Conservation (phyloP, 345 rosid species). For the Mangifera indica region DNA sequence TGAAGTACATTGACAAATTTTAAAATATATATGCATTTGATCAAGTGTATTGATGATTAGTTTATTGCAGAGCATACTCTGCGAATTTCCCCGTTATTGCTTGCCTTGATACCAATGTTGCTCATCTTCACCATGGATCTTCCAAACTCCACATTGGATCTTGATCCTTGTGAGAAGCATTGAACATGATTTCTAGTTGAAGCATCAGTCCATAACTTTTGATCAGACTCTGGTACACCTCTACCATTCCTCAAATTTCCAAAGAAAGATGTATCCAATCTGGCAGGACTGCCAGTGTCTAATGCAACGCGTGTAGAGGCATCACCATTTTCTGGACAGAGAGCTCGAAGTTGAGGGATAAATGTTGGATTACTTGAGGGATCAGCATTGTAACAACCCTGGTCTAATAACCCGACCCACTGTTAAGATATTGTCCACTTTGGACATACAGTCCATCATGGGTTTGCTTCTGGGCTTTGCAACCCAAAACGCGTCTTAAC, state of each 20-base stretch:
- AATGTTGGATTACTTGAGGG: slow-evolving; percentile 39
- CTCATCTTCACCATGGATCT: slow-evolving; percentile 72
- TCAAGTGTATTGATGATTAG: neutral
- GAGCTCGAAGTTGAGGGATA: slow-evolving; percentile 35
- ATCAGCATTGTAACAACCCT: too few relatives aligned
- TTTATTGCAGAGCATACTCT: slow-evolving; percentile 50
- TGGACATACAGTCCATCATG: too few relatives aligned
- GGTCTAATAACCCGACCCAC: too few relatives aligned
- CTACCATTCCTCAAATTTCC: slow-evolving; percentile 41
- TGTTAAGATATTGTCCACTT: too few relatives aligned
- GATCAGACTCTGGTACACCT: slow-evolving; percentile 49
- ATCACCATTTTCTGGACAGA: slow-evolving; percentile 45
- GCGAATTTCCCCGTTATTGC: slow-evolving; percentile 50
- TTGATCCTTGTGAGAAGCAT: slow-evolving; percentile 29
- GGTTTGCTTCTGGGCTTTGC: too few relatives aligned
- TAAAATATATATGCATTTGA: too few relatives aligned
- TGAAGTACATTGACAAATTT: too few relatives aligned
- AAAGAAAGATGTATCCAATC: slow-evolving; percentile 47
- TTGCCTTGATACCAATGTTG: slow-evolving; percentile 47
- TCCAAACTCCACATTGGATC: slow-evolving; percentile 49
- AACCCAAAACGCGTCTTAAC: too few relatives aligned
- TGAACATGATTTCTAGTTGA: slow-evolving; percentile 42
- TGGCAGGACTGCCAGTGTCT: slow-evolving; percentile 45
- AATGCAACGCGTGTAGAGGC: slow-evolving; percentile 41
- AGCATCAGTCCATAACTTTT: slow-evolving; percentile 39